Conservation (phyloP, 2,329 filamentous ascomycete genomes). For the Xylaria hypoxylon region DNA sequence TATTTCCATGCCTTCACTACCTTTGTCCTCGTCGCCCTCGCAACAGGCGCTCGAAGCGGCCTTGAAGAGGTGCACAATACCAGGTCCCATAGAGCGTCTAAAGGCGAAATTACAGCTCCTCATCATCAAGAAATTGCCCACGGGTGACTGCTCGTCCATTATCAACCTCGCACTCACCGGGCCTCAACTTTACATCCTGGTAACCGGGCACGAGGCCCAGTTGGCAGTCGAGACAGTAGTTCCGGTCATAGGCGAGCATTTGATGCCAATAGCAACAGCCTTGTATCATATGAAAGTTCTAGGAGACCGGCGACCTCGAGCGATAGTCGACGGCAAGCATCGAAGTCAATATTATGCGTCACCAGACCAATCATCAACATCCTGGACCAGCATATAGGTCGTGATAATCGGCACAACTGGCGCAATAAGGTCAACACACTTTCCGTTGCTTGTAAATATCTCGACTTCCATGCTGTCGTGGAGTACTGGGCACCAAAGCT, state of each 20-base stretch:
- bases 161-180: background rate
- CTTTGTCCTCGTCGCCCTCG: background rate
- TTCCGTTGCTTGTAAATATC: background rate
- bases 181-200: background rate
- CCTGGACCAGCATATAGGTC: background rate
- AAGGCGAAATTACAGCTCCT: background rate
- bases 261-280: conserved; percentile 4
- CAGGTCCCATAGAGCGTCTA: background rate
- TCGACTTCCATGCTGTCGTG: background rate
- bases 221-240: background rate
- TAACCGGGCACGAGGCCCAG: background rate
- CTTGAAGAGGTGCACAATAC: background rate
- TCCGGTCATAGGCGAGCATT: background rate
- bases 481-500: background rate
- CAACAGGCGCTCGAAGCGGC: background rate
- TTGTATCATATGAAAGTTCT: background rate
- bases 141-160: background rate
- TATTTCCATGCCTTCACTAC: background rate
- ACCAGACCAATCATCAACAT: background rate
- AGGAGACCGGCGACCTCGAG: background rate
- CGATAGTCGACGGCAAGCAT: too few relatives aligned
- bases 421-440: background rate
- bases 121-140: background rate
- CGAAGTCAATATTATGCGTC: too few relatives aligned
- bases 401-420: background rate